Base-by-base conservation (phyloP, 768 basidiomycete genomes). In the Termitomyces sp. region DNA sequence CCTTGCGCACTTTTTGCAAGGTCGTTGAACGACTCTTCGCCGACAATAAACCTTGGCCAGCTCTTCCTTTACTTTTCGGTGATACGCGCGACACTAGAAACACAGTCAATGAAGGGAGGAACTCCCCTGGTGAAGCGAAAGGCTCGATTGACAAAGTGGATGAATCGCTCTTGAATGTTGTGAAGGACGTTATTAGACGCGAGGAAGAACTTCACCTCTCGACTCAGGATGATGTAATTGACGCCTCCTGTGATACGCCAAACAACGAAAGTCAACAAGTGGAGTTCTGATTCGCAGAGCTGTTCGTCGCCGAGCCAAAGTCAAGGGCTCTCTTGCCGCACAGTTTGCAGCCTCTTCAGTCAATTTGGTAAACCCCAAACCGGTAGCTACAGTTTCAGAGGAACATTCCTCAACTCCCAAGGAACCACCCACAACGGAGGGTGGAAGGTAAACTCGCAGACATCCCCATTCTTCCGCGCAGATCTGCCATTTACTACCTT, bases 1-100 rank as follows among this genome's bases (percentile, higher is more conserved):
- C 65, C 58, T 67, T 79, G 60, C 74, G 68, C 60, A 56, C 56
- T 11, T 72, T 76, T 57, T 66, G 79, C 54, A 62, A 62, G 32
- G 65, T 68, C 36, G 74, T 71, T 4, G 73, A 71, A 47, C 64
- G 61, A 15, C 68, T 76, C 31, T 63, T 70, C 37, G 68, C 60
- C 2, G 48, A 57, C 9, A 60, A 37, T 10, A 67, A 69, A 49
- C 68, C 68, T 31, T 69, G 75, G 36, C 63, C 59, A 43, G 68
- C 70, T 53, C 69, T 72, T 20, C 67, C 60, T 40, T 31, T 14
- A 46, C 14, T 36, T 57, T 36, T 50, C 57, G 29, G n/a, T n/a
- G 45, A 57, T 10, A 31, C 57, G 3, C 42, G 38, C 9, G n/a
- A 29, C 32, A 17, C 31, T n/a, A n/a, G 32, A 34, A 29, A 32